A percentile compares a stretch with the other conserved stretches of the same genome.
Conservation (phyloP, 2,329 filamentous ascomycete genomes). For the Coniella vitis region DNA sequence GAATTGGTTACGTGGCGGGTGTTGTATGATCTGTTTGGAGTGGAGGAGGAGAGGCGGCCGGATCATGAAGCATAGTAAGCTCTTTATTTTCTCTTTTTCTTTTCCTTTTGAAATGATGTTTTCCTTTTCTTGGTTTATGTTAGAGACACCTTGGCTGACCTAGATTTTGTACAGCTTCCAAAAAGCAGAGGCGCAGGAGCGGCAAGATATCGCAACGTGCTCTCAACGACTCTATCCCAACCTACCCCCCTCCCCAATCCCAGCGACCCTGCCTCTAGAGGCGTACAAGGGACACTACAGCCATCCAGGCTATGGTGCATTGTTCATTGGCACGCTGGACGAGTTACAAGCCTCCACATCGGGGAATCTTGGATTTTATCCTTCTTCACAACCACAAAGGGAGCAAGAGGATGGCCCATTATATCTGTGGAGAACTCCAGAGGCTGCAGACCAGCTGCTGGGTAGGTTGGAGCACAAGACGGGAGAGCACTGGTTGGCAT, state of each 20-base stretch:
- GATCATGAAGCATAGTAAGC: slow-evolving; percentile 15
- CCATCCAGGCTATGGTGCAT: slow-evolving; percentile 14
- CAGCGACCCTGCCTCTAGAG: slow-evolving; percentile 4
- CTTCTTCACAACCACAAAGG: neutral
- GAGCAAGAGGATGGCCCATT: neutral
- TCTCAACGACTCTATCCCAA: slow-evolving; percentile 15
- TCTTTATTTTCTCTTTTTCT: too few relatives aligned
- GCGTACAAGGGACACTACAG: slow-evolving; percentile 12
- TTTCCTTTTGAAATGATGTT: too few relatives aligned
- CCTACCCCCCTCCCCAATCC: slow-evolving; percentile 10
- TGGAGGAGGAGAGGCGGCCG: slow-evolving; percentile 11
- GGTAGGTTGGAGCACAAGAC: slow-evolving; percentile 3
- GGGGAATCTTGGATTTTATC: too few relatives aligned
- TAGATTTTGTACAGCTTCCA: neutral
- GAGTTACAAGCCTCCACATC: neutral
- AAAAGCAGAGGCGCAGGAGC: neutral
- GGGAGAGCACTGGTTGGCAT: slow-evolving; percentile 8
- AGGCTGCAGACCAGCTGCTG: neutral
- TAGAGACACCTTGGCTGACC: too few relatives aligned
- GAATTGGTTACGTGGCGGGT: slow-evolving; percentile 14
- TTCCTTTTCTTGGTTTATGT: too few relatives aligned
- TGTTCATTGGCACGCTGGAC: slow-evolving; percentile 7
- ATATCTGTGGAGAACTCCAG: neutral
- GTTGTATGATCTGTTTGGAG: slow-evolving; percentile 17
- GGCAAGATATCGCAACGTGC: slow-evolving; percentile 7